These are phyloP conservation scores for Wallacemonas rigidus DNA, from an alignment of 208 protist genomes.

Conservation along the genomic window DNA sequence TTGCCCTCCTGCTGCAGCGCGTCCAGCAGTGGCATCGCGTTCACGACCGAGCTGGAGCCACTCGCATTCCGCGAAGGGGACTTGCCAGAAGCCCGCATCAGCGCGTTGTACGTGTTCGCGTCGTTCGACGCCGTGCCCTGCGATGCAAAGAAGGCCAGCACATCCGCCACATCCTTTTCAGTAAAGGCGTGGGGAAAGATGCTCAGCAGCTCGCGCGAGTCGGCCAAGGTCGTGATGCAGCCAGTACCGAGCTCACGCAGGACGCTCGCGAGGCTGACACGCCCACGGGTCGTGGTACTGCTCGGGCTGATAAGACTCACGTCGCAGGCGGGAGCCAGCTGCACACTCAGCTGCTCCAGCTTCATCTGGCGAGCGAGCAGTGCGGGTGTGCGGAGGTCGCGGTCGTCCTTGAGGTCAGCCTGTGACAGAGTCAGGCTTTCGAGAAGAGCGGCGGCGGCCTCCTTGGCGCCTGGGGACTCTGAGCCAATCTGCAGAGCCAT, in stretches of 20 bases:
- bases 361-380: conserved; percentile 70
- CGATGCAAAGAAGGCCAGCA: conserved; percentile 87
- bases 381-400: conserved; percentile 43
- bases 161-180: conserved; percentile 82
- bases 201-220: conserved; percentile 77
- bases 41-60: conserved; percentile 58
- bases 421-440: conserved; percentile 55
- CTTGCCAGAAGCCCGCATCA: conserved; percentile 73
- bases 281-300: conserved; percentile 29
- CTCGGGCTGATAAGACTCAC: conserved; percentile 31
- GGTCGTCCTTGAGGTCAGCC: conserved; percentile 57
- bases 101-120: conserved; percentile 70
- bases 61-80: conserved; percentile 50
- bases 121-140: conserved; percentile 64
- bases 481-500: conserved; percentile 64
- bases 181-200: conserved; percentile 77
- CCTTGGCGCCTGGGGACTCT: conserved; percentile 43
- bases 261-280: conserved; percentile 77
- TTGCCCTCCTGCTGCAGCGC: conserved; percentile 60
- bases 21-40: conserved; percentile 74
- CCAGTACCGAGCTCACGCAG: conserved; percentile 83
- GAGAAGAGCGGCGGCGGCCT: conserved; percentile 61
- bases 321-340: conserved; percentile 39
- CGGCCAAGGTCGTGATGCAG: conserved; percentile 81
- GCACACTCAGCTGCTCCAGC: conserved; percentile 44